Conservation (phyloP, 148 eudicot genomes). For the Chenopodium quinoa region DNA sequence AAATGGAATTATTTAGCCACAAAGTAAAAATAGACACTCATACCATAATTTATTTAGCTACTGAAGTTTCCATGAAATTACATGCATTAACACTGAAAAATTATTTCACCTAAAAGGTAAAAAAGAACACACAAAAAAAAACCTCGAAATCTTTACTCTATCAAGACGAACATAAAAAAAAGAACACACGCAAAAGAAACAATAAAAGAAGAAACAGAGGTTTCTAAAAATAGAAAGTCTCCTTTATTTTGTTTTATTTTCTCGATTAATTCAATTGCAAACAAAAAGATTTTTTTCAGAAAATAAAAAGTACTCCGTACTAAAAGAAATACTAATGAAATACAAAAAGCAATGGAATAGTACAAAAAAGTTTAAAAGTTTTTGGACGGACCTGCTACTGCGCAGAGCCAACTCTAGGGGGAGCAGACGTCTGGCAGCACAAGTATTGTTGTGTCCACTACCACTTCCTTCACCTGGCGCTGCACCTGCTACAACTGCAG, state of each 20-base stretch:
- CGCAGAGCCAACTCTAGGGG: conserved; percentile 37
- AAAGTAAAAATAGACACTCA: not conserved
- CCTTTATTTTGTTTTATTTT: not conserved
- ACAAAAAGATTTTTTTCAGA: conserved; percentile 6
- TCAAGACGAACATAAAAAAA: not conserved
- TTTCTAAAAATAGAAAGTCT: conserved; percentile 8
- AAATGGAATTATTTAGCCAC: not conserved
- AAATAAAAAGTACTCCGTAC: not conserved
- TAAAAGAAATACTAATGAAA: not conserved
- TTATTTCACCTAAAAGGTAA: not conserved
- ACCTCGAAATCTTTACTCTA: not conserved
- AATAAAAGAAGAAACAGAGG: conserved; percentile 1
- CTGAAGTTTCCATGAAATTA: not conserved
- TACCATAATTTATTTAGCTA: not conserved
- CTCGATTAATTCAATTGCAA: not conserved
- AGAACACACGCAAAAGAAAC: not conserved
- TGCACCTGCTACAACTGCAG: not conserved
- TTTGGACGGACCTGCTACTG: conserved; percentile 29
- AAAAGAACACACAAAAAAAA: not conserved
- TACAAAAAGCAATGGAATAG: not conserved
- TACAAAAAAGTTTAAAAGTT: not conserved
- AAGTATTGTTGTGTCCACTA: not conserved
- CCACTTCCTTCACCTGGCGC: not conserved
- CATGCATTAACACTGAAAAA: not conserved
- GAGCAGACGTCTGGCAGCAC: conserved; percentile 7